Evolutionary conservation across 805 yeast genomes (phyloP), one percentile per base, ranked within the genome.

Genomic region (Blastobotrys chiropterorum): DNA sequence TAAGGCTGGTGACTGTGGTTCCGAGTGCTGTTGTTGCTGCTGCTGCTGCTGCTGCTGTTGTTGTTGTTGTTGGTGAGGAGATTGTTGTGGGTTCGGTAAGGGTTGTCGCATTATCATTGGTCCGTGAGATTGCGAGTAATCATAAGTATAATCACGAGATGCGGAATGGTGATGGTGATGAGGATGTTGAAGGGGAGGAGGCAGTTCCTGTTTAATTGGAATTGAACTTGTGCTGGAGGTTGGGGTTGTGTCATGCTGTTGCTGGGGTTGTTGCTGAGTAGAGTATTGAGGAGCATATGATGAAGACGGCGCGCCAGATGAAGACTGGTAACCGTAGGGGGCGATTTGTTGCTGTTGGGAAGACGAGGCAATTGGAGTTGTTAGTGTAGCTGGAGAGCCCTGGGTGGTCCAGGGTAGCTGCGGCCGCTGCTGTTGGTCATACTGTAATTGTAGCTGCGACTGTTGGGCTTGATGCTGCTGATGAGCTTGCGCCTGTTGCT

Each of bases 1-100:
- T 20, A 26, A 46, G 11, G 38, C 50, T 38, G 38, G 38, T 19
- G 13, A 38, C n/a, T 41, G 39, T 44, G 49, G 55, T 15, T 44
- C 51, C 38, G 34, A 26, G 11, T 38, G 51, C 31, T 16, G 50
- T 31, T 42, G 52, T 22, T 48, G 49, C 2, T n/a, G 47, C 14
- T 30, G 40, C 40, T 46, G 38, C 20, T 52, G 48, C 21, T 20
- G 42, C 50, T 51, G 52, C 47, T 51, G 52, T 21, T 22, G 55
- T 6, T 30, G 17, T 44, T 11, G 20, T 22, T 34, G 54, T 17
- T 17, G 7, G n/a, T n/a, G 30, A 14, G 17, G 20, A 17, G 21
- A 26, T 15, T 6, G 8, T 47, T 19, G 17, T 13, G 22, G 15
- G 31, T 17, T 14, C 5, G 42, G n/a, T 6, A 21, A 26, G 14